Percentiles rank a stretch among this genome's conserved stretches.
Evolutionary conservation across 305 asterid genomes (phyloP).

Genomic region (Euphrasia arctica): DNA sequence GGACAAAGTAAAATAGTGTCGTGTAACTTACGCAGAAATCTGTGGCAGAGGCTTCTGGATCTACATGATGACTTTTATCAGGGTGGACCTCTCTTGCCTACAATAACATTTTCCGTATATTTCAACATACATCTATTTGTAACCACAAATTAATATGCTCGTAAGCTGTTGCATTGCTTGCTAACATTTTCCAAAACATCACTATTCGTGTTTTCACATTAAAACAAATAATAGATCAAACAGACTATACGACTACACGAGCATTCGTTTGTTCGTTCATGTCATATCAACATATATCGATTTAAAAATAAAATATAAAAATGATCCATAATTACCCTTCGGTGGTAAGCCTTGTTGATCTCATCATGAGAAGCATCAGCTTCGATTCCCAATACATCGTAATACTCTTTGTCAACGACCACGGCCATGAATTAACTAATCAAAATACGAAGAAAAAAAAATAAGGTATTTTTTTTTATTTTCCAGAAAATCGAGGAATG

Average conservation of each 20-base stretch:
- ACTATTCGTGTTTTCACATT: no score
- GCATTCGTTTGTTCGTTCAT: not conserved
- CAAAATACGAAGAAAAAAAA: not conserved
- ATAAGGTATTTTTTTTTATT: no score
- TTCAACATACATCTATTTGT: not conserved
- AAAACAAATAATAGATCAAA: no score
- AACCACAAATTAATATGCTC: no score
- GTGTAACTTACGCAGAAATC: constrained; percentile 58
- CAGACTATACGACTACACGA: not conserved
- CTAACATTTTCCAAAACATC: no score
- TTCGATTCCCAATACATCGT: constrained; percentile 64
- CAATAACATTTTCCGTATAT: constrained; percentile 18
- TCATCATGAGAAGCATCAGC: constrained; percentile 60
- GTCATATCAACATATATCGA: no score
- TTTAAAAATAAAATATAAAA: no score
- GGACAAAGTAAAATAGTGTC: not conserved
- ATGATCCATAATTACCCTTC: constrained; percentile 40
- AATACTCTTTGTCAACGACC: constrained; percentile 49
- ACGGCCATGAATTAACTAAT: constrained; percentile 31
- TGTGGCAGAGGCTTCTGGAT: constrained; percentile 65
- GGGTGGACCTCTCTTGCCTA: constrained; percentile 83
- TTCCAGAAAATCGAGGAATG: not conserved
- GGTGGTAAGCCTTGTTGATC: constrained; percentile 73
- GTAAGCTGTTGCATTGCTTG: no score
- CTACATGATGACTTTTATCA: constrained; percentile 75